Evolutionary conservation across 306 rosid genomes (phyloP), one percentile per base, ranked within the genome.

Genomic region (Corylus heterophylla): DNA sequence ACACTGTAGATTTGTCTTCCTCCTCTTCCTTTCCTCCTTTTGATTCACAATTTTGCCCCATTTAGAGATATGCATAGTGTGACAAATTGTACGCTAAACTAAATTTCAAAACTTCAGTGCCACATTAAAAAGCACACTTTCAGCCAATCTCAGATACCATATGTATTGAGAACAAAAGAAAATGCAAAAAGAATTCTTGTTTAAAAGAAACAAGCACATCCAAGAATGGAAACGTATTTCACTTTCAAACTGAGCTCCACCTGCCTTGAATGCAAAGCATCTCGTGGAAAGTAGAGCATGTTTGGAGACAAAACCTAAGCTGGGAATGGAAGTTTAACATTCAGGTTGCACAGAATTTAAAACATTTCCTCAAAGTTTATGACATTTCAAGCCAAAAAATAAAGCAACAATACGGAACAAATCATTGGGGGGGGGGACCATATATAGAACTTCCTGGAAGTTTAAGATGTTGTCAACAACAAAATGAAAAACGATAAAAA

Each of bases 21-120:
- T 48, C 51, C 9, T 48, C 51, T 48, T 48, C 51, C 51, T 48
- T 48, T 48, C 13, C 51, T 9, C 11, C 51, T 14, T 39, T 54
- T 35, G 49, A 52, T 73, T 51, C 76, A 73, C 51, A 54, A 37
- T 45, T 63, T 29, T 51, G 16, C 74, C 51, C 49, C 25, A 72
- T 3, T 55, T 56, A 64, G 13, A 66, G 63, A 66, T 59, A 80
- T 16, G 50, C 51, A 39, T n/a, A 20, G 27, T 18, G 73, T 70
- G 48, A 50, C 20, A 8, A 71, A 76, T 22, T 51, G 12, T 35
- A 47, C 71, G 42, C 29, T 20, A 52, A 55, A 48, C 13, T 8
- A 80, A 76, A 54, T 56, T 50, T 54, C 71, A 72, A 62, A 55
- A 72, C 63, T 55, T 54, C 39, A 39, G 59, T 45, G 73, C 63